Base-by-base conservation (phyloP, 2,329 filamentous ascomycete species). In the Rasamsonia emersonii region DNA sequence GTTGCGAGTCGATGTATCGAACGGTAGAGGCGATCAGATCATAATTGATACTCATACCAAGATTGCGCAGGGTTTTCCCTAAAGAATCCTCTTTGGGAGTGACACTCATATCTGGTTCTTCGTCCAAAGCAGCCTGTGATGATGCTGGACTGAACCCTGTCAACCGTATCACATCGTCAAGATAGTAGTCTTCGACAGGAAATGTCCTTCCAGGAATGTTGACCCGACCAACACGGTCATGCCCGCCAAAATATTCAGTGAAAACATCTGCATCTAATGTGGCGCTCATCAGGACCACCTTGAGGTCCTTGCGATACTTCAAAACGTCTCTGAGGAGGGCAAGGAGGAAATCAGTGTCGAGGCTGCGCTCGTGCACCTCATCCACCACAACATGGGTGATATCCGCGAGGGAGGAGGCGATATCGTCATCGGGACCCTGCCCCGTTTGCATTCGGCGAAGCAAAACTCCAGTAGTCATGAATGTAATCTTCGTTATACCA, bases 341-440 rank as follows among this genome's bases (percentile, higher is more conserved):
- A 32, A 98, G 70, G 7, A 96, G 66, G 51, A 98, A 95, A 54
- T 98, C 89, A 0, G 88, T 95, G 51, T 96, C 91, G 7, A 98
- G 67, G 59, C 85, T 93, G 33, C 89, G 77, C 58, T 98, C 89
- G 62, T 98, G 89, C 3, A 96, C 89, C 59, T 98, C 89, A 53
- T 98, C 89, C 26, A 96, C 86, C 11, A 96, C 82, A 5, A 98
- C 77, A 53, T 98, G 91, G 45, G 84, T 95, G 40, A 98, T 80
- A 57, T 95, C 85, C 4, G 84, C 82, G 28, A 98, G 61, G 23
- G 86, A 85, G 13, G 80, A 74, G 32, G 84, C 73, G 1, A 94
- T 78, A 50, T 93, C 85, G 15, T 88, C 80, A 9, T 81, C 75
- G 18, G 76, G 73, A 4, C 83, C 84, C 30, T 86, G 85, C 3